Base-by-base conservation (phyloP, 176 grass and related monocot species). In the Carex myosuroides region DNA sequence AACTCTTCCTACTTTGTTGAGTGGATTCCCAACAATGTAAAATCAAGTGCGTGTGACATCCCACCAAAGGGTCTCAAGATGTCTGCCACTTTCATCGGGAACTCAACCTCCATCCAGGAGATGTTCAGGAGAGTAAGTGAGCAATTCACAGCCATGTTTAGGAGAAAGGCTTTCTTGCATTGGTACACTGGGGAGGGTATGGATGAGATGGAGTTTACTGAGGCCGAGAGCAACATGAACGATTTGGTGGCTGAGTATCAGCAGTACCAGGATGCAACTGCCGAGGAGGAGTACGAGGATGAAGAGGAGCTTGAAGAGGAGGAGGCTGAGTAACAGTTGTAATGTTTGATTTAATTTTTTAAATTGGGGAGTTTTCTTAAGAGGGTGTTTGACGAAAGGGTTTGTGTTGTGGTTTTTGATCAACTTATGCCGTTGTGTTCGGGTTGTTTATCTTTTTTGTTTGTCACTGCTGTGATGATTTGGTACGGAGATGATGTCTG, bases 181-280 rank as follows among this genome's bases (percentile, higher is more conserved):
- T 94, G 91, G 94, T 97, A 97, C 90, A 97, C 94, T 0, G 91
- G 94, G 0, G 94, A 94, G 84, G 91, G 94, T 3, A 97, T 97
- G 94, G 94, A 97, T 30, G 94, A 97, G 86, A 97, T 94, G 94
- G 94, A 97, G 85, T 97, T 97, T 81, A 97, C 94, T 0, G 94
- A 97, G 84, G 94, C 94, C 0, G 94, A 97, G 88, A 97, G 94
- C 86, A 97, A 97, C 87, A 97, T 97, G 94, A 94, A 97, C 12
- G 94, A 97, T 71, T 86, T 97, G 16, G 92, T 97, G 0, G 90
- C 92, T 0, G 94, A 97, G 83, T 97, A 97, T 86, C 94, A 97
- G 90, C 94, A 97, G 70, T 97, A 97, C 87, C 94, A 97, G 85
- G 94, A 97, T 6, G 94, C 94, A 10, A 94, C 90, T 4, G 94